Evolutionary conservation across 2,329 filamentous ascomycete species (phyloP).

Genomic region (Aschersonia sp.): DNA sequence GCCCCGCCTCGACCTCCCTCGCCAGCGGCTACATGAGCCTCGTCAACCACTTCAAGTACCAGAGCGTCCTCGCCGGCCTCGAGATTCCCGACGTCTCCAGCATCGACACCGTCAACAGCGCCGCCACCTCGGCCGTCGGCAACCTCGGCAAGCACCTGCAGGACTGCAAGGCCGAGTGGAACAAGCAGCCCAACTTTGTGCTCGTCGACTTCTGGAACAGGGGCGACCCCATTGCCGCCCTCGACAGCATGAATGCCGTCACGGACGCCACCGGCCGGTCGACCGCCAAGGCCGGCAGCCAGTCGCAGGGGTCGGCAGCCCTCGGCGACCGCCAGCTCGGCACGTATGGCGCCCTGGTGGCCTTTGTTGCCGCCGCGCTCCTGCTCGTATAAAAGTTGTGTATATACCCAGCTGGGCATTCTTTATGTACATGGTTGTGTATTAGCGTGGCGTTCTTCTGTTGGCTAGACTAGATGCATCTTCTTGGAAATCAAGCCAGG

Average conservation of each 20-base stretch:
- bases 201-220: conserved; percentile 71
- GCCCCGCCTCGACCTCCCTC: conserved; percentile 36
- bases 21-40: conserved; percentile 49
- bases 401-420: not conserved
- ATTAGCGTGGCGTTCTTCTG: conserved; percentile 5
- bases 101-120: conserved; percentile 51
- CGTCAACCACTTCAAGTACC: conserved; percentile 70
- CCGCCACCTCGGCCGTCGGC: conserved; percentile 36
- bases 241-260: conserved; percentile 52
- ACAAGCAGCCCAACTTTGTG: conserved; percentile 53
- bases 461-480: not conserved
- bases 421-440: not conserved
- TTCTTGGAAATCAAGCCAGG: no score
- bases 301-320: conserved; percentile 6
- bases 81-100: conserved; percentile 45
- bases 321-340: conserved; percentile 10
- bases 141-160: conserved; percentile 37
- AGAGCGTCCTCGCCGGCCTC: conserved; percentile 35
- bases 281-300: conserved; percentile 1
- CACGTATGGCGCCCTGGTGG: conserved; percentile 23
- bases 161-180: conserved; percentile 42
- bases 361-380: conserved; percentile 26
- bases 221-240: conserved; percentile 53
- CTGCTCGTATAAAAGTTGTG: conserved; percentile 15
- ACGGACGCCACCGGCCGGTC: conserved; percentile 21